A percentile compares a stretch with the other conserved stretches of the same genome.
Conservation (phyloP, 2,329 filamentous ascomycete genomes). For the Elsinoe australis region DNA sequence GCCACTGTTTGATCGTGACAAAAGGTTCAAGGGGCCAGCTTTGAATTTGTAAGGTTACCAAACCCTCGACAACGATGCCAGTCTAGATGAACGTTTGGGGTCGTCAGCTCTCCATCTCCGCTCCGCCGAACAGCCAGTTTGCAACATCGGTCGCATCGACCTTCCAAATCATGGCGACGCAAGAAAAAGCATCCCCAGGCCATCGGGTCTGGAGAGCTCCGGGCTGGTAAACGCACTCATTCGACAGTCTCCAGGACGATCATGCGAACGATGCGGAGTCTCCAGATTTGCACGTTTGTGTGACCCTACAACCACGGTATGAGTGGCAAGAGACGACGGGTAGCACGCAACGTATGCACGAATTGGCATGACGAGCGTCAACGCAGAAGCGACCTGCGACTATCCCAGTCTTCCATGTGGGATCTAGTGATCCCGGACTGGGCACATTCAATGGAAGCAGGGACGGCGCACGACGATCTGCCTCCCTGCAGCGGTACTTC, state of each 20-base stretch:
- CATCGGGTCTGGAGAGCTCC: constrained; percentile 1
- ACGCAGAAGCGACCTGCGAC: too few species aligned
- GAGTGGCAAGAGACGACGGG: constrained; percentile 1
- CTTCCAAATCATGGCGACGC: neutral
- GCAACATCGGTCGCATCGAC: neutral
- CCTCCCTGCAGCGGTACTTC: constrained; percentile 3
- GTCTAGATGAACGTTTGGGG: neutral
- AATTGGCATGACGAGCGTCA: too few species aligned
- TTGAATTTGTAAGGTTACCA: constrained; percentile 8
- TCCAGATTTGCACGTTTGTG: neutral
- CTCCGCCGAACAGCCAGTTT: neutral
- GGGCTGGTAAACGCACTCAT: too few species aligned
- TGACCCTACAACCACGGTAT: too few species aligned
- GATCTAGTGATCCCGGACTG: too few species aligned
- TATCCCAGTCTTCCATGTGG: too few species aligned
- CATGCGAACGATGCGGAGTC: constrained; percentile 10
- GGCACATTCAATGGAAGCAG: too few species aligned
- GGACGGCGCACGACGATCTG: too few species aligned
- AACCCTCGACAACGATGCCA: too few species aligned
- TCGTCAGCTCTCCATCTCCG: constrained; percentile 9
- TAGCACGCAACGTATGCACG: too few species aligned
- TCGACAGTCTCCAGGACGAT: too few species aligned
- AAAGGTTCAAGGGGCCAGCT: neutral
- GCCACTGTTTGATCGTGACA: neutral
- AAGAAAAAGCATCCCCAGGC: neutral